Conservation (phyloP, 1,284 basidiomycete species). For the Peniophora sp. region DNA sequence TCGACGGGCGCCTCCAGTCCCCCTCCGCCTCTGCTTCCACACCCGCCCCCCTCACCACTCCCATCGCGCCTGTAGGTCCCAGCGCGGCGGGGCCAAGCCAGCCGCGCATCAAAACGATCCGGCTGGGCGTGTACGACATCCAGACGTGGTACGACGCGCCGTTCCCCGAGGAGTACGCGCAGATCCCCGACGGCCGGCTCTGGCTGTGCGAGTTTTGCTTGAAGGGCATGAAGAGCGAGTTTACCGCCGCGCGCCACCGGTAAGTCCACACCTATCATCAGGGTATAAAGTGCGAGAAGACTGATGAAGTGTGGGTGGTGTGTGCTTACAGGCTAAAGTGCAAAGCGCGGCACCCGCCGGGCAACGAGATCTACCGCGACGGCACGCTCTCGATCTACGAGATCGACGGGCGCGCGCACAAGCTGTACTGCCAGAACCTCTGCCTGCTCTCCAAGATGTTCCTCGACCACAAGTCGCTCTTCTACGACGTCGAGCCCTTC, state of each 20-base stretch:
- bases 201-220: slow-evolving; percentile 99
- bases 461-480: slow-evolving; percentile 97
- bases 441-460: slow-evolving; percentile 99
- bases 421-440: slow-evolving; percentile 99
- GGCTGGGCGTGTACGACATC: slow-evolving; percentile 93
- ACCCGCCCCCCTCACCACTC: slow-evolving; percentile 25
- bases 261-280: slow-evolving; percentile 31
- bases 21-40: slow-evolving; percentile 22
- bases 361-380: slow-evolving; percentile 97
- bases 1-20: slow-evolving; percentile 10
- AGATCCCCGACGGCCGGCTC: slow-evolving; percentile 85
- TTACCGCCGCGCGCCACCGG: slow-evolving; percentile 84
- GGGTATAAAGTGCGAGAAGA: neutral
- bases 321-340: slow-evolving; percentile 79
- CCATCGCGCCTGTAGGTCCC: slow-evolving; percentile 15
- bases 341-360: slow-evolving; percentile 90
- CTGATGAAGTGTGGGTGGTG: neutral
- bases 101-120: slow-evolving; percentile 74
- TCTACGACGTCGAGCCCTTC: slow-evolving; percentile 99
- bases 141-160: slow-evolving; percentile 99
- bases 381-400: slow-evolving; percentile 89
- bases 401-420: slow-evolving; percentile 73
- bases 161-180: slow-evolving; percentile 96
- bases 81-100: slow-evolving; percentile 26
- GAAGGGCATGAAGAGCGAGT: slow-evolving; percentile 97